Evolutionary conservation across 192 early-diverging fungal genomes (phyloP).

Genomic region (Piromyces finnis): DNA sequence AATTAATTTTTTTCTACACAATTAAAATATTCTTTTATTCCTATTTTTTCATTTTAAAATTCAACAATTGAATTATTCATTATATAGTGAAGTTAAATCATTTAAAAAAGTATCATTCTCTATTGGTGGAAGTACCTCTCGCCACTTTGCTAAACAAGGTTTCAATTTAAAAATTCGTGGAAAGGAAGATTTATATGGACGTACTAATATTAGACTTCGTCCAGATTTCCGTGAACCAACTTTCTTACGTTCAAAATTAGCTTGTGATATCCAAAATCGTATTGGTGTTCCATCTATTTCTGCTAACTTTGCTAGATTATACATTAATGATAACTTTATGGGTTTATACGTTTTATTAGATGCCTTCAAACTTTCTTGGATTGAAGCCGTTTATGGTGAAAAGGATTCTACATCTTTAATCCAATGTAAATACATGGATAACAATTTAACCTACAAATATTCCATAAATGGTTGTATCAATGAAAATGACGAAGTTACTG

Average conservation of each 20-base stretch:
- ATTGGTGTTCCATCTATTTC: background rate
- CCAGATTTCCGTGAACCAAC: background rate
- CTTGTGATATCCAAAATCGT: background rate
- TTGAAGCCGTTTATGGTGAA: background rate
- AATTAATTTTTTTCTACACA: too few relatives aligned
- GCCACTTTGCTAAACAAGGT: background rate
- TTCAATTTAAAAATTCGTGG: background rate
- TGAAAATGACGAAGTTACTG: background rate
- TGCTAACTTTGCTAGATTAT: background rate
- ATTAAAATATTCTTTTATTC: too few relatives aligned
- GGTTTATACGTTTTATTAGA: background rate
- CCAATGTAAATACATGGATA: background rate
- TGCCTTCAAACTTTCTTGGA: background rate
- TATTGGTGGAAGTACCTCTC: background rate
- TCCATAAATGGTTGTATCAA: background rate
- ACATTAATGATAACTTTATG: background rate
- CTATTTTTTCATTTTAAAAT: too few relatives aligned
- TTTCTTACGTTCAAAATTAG: background rate
- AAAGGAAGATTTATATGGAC: background rate
- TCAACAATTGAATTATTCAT: too few relatives aligned
- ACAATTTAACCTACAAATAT: background rate
- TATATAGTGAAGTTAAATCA: background rate
- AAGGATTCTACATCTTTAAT: background rate
- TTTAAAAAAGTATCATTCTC: background rate
- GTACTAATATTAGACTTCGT: background rate